Conservation (phyloP, 169 alveolate species). For the Plasmodium sp. region DNA sequence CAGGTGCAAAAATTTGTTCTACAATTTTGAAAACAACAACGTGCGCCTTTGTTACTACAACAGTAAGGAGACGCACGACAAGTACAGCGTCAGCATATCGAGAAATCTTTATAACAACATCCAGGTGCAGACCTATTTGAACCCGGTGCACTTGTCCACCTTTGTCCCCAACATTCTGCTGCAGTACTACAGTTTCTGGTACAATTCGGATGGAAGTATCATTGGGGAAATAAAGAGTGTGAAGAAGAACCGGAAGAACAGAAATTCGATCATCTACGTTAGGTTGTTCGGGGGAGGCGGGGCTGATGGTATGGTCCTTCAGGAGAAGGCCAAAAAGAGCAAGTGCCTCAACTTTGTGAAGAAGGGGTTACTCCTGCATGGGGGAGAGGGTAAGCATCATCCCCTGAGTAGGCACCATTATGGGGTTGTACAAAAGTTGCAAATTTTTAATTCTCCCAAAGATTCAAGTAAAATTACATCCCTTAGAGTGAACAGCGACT, state of each 20-base stretch:
- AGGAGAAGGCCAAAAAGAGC: background rate
- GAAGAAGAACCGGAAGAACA: constrained; percentile 57
- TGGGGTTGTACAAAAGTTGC: constrained; percentile 54
- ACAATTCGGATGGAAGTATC: constrained; percentile 23
- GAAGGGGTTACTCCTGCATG: background rate
- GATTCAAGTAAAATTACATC: constrained; percentile 39
- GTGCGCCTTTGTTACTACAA: constrained; percentile 72
- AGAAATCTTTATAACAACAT: constrained; percentile 71
- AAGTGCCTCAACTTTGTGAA: background rate
- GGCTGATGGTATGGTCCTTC: background rate
- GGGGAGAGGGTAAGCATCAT: background rate
- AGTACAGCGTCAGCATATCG: constrained; percentile 29
- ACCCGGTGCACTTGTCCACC: constrained; percentile 45
- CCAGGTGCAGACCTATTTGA: constrained; percentile 53
- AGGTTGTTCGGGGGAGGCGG: constrained; percentile 11
- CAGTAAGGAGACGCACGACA: constrained; percentile 31
- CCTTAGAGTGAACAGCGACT: constrained; percentile 38
- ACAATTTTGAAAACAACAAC: constrained; percentile 73
- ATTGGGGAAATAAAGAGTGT: constrained; percentile 63
- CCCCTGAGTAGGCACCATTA: background rate
- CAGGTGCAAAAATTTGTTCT: constrained; percentile 64
- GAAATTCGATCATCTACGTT: constrained; percentile 42
- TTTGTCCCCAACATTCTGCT: constrained; percentile 43
- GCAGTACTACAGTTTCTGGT: constrained; percentile 62
- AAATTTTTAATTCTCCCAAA: constrained; percentile 5